Conservation (phyloP, 2,329 filamentous ascomycete species). For the Aureobasidium sp. region DNA sequence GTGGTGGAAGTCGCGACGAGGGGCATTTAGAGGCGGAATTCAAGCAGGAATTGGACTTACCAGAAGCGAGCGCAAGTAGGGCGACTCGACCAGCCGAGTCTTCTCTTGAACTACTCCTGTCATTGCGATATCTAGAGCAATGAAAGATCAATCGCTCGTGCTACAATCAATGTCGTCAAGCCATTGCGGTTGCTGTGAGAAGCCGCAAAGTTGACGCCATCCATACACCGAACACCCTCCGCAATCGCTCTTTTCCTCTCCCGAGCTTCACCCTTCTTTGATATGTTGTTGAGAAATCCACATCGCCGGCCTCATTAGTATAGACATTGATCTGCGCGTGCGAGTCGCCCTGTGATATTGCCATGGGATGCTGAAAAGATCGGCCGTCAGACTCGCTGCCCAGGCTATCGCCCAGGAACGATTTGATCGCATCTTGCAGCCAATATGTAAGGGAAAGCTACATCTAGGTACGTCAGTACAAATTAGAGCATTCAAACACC, state of each 20-base stretch:
- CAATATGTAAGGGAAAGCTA: neutral
- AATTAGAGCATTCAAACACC: no score
- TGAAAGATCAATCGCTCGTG: conserved; percentile 10
- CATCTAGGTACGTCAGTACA: neutral
- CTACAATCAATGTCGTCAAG: conserved; percentile 8
- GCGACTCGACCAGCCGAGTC: conserved; percentile 34
- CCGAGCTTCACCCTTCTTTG: conserved; percentile 2
- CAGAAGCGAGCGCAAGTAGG: conserved; percentile 42
- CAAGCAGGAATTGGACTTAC: conserved; percentile 28
- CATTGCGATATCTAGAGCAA: conserved; percentile 1
- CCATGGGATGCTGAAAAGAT: conserved; percentile 1
- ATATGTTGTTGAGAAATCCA: no score
- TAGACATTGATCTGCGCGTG: no score
- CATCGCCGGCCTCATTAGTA: no score
- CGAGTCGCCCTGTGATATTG: neutral
- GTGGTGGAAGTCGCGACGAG: neutral
- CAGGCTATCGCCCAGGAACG: neutral
- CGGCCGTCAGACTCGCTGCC: neutral
- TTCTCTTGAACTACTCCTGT: neutral
- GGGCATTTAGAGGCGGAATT: neutral
- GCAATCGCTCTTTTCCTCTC: neutral
- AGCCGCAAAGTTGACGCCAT: conserved; percentile 14
- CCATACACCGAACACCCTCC: neutral
- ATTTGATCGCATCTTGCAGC: neutral
- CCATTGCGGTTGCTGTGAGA: conserved; percentile 9